Percentiles rank a stretch among this genome's conserved stretches.
These are phyloP conservation scores for Anthoceros angustus DNA, from an alignment of 225 moss, liverwort and hornwort genomes.

Conservation along the genomic window DNA sequence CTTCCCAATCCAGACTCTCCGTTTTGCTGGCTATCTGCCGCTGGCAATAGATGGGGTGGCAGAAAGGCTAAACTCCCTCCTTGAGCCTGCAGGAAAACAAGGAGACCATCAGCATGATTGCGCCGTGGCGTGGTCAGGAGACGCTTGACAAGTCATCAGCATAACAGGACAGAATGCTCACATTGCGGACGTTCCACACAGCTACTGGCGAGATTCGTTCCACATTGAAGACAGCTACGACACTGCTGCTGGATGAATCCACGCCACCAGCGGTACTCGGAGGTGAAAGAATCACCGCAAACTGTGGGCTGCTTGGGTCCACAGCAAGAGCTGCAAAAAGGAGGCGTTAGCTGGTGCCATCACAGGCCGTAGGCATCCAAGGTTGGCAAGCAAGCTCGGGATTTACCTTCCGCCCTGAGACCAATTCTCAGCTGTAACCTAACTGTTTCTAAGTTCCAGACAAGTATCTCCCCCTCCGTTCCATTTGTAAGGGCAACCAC, in stretches of 20 bases:
- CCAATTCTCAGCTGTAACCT: neutral
- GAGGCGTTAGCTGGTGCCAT: neutral
- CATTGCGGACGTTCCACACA: constrained; percentile 24
- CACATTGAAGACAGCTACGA: constrained; percentile 20
- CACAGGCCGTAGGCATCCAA: neutral
- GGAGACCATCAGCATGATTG: neutral
- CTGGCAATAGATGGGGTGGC: neutral
- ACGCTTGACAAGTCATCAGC: neutral
- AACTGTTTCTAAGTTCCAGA: neutral
- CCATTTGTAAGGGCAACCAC: neutral
- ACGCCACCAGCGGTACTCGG: constrained; percentile 11
- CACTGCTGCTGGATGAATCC: constrained; percentile 8
- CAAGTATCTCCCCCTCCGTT: neutral
- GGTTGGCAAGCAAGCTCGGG: neutral
- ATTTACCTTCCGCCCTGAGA: neutral
- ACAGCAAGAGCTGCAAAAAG: constrained; percentile 40
- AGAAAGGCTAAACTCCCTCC: neutral
- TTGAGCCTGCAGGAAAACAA: neutral
- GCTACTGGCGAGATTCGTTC: constrained; percentile 15
- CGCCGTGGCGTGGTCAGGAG: neutral
- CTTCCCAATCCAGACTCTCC: constrained; percentile 10
- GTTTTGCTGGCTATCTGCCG: constrained; percentile 9
- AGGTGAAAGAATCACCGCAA: constrained; percentile 40
- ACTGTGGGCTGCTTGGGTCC: constrained; percentile 45
- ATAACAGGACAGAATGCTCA: neutral